These are phyloP conservation scores for Plenodomus tracheiphilus DNA, from an alignment of 2,329 filamentous ascomycete genomes.

Conservation along the genomic window DNA sequence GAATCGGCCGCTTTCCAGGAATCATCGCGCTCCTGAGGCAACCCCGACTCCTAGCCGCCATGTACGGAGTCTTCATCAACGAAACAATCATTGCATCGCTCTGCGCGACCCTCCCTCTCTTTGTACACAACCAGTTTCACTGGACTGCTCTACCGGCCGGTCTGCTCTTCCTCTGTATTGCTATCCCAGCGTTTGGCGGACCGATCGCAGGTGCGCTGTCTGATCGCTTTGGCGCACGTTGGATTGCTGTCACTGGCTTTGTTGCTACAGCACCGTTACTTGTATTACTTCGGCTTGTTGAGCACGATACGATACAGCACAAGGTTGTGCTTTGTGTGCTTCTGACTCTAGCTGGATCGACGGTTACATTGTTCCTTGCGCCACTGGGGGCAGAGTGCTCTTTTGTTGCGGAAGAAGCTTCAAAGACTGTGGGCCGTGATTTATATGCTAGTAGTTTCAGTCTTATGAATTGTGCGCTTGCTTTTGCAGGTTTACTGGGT, in stretches of 20 bases:
- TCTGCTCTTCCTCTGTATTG: slow-evolving; percentile 57
- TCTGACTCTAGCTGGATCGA: slow-evolving; percentile 59
- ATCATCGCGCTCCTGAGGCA: slow-evolving; percentile 52
- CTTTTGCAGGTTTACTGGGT: slow-evolving; percentile 8
- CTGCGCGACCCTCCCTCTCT: slow-evolving; percentile 57
- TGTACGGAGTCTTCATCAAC: slow-evolving; percentile 57
- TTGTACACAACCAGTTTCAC: slow-evolving; percentile 53
- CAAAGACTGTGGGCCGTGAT: slow-evolving; percentile 5
- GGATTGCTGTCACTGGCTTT: slow-evolving; percentile 64
- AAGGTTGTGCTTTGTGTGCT: slow-evolving; percentile 67
- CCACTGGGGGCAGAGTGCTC: slow-evolving; percentile 14
- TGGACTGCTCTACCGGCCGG: slow-evolving; percentile 56
- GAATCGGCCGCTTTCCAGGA: slow-evolving; percentile 14
- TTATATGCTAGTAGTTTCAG: slow-evolving; percentile 13
- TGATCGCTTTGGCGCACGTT: slow-evolving; percentile 62
- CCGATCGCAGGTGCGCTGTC: slow-evolving; percentile 55
- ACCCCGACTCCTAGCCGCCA: slow-evolving; percentile 58
- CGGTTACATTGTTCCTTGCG: slow-evolving; percentile 13
- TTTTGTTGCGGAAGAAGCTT: slow-evolving; percentile 10
- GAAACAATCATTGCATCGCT: slow-evolving; percentile 54
- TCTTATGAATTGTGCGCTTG: slow-evolving; percentile 14
- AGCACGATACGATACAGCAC: slow-evolving; percentile 57
- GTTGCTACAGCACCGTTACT: slow-evolving; percentile 59
- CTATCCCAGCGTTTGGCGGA: slow-evolving; percentile 60
- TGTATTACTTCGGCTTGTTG: slow-evolving; percentile 66